Evolutionary conservation across 2,329 filamentous ascomycete genomes (phyloP).

Genomic region (Penicillium capsulatum): DNA sequence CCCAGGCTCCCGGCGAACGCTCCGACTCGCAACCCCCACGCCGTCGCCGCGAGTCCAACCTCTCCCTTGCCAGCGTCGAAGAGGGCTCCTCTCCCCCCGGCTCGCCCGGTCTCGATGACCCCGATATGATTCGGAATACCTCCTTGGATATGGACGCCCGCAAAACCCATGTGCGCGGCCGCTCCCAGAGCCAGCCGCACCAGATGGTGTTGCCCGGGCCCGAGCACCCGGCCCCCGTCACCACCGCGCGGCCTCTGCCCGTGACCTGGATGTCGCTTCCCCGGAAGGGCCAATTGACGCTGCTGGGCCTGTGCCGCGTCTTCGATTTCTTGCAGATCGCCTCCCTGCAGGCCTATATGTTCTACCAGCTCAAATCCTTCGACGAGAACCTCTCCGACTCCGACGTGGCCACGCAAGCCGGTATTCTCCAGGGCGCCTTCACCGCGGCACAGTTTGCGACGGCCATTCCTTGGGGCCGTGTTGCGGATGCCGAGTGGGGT

Average conservation of each 20-base stretch:
- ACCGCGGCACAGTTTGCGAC: slow-evolving; percentile 76
- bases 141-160: slow-evolving; percentile 28
- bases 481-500: slow-evolving; percentile 58
- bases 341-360: slow-evolving; percentile 63
- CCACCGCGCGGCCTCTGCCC: slow-evolving; percentile 20
- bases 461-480: slow-evolving; percentile 72
- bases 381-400: slow-evolving; percentile 52
- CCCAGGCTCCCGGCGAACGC: slow-evolving; percentile 21
- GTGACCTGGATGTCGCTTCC: slow-evolving; percentile 42
- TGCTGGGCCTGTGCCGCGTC: slow-evolving; percentile 39
- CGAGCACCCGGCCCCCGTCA: slow-evolving; percentile 14
- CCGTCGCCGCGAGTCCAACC: slow-evolving; percentile 33
- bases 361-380: slow-evolving; percentile 78
- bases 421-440: slow-evolving; percentile 71
- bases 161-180: slow-evolving; percentile 27
- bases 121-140: slow-evolving; percentile 30
- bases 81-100: slow-evolving; percentile 26
- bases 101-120: slow-evolving; percentile 20
- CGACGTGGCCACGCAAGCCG: slow-evolving; percentile 69
- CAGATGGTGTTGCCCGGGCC: slow-evolving; percentile 18
- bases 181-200: slow-evolving; percentile 29
- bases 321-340: slow-evolving; percentile 41
- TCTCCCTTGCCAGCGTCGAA: slow-evolving; percentile 30
- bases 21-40: slow-evolving; percentile 22
- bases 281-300: slow-evolving; percentile 35